phyloP scores from a whole-genome alignment of 306 rosid genomes.

The Senna siamea region DNA sequence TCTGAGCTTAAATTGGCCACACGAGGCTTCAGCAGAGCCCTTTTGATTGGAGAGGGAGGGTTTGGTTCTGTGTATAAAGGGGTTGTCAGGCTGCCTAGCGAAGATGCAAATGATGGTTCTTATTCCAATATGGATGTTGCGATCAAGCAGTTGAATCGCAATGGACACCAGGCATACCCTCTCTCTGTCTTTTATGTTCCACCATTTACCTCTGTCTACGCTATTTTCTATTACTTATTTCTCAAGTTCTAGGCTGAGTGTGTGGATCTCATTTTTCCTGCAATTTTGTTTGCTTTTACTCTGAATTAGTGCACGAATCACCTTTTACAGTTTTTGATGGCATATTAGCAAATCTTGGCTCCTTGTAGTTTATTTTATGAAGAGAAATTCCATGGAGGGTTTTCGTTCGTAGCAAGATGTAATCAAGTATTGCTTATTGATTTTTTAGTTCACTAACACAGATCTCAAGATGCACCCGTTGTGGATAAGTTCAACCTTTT shows the following conservation, averaged over 20 bases:
- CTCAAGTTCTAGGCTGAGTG: background rate
- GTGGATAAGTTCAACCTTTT: background rate
- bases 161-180: slow-evolving; percentile 85
- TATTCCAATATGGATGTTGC: slow-evolving; percentile 68
- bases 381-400: background rate
- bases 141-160: slow-evolving; percentile 87
- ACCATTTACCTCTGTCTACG: background rate
- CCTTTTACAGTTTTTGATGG: background rate
- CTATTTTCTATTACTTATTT: background rate
- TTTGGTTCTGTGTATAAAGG: slow-evolving; percentile 90
- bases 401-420: background rate
- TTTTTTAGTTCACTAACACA: background rate
- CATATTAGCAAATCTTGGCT: background rate
- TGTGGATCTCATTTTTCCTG: background rate
- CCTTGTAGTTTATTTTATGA: too few species aligned
- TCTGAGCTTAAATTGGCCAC: slow-evolving; percentile 79
- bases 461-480: background rate
- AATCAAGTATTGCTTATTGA: background rate
- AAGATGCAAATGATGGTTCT: background rate
- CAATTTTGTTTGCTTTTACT: background rate
- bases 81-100: slow-evolving; percentile 33
- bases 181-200: background rate
- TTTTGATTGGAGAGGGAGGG: slow-evolving; percentile 91
- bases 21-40: slow-evolving; percentile 69
- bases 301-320: background rate